Conservation (phyloP, 1,284 basidiomycete species). For the Mycena sp. region DNA sequence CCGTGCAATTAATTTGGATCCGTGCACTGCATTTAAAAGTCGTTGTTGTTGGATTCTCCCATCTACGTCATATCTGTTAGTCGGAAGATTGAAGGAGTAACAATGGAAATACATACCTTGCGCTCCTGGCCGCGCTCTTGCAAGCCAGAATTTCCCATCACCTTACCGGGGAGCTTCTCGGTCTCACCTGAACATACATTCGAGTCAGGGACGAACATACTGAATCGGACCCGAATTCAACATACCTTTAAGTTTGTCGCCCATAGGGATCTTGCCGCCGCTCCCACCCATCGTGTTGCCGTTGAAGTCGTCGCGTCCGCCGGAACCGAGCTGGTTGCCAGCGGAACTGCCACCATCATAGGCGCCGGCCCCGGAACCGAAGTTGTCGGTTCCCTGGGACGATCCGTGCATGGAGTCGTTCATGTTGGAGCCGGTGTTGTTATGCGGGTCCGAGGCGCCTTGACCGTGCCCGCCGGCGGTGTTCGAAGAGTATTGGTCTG, state of each 20-base stretch:
- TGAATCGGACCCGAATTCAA: not conserved
- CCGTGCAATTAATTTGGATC: no score
- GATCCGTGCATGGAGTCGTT: not conserved
- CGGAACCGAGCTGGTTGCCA: not conserved
- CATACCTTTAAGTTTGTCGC: conserved; percentile 26
- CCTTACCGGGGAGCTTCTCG: conserved; percentile 24
- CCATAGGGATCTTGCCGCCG: conserved; percentile 17
- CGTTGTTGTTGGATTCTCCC: conserved; percentile 3
- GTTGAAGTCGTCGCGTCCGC: not conserved
- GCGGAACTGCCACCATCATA: not conserved
- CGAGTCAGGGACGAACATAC: not conserved
- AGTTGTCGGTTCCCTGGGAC: not conserved
- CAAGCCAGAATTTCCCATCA: conserved; percentile 15
- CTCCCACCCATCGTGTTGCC: not conserved
- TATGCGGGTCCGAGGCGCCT: not conserved
- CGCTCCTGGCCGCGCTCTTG: conserved; percentile 28
- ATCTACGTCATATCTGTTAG: not conserved
- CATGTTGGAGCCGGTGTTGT: conserved; percentile 11
- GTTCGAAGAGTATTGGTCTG: not conserved
- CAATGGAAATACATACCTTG: conserved; percentile 10
- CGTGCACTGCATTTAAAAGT: not conserved
- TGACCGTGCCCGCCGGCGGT: conserved; percentile 7
- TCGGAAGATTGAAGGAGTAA: not conserved
- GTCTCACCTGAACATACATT: conserved; percentile 12
- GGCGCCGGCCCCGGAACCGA: not conserved